phyloP scores from a whole-genome alignment of 441 rosid genomes.

The Euphorbia neoarborescens region DNA sequence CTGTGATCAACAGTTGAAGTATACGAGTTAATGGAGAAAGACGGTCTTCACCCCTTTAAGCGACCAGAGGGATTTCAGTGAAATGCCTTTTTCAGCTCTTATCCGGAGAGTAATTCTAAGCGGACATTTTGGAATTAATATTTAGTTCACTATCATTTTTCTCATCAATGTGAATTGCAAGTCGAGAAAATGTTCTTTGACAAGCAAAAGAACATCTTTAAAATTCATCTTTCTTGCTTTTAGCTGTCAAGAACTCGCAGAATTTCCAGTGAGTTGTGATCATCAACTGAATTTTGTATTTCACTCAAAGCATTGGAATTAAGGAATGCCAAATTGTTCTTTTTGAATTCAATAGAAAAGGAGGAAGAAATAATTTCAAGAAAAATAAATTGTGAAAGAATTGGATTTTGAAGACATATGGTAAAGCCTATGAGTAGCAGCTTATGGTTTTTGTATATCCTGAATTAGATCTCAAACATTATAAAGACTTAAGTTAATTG shows the following conservation, averaged over 20 bases:
- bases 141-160: constrained; percentile 28
- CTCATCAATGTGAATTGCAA: constrained; percentile 40
- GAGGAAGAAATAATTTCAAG: not conserved
- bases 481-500: not conserved
- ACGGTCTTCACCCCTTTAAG: constrained; percentile 35
- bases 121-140: constrained; percentile 35
- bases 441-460: constrained; percentile 6
- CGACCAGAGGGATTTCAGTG: constrained; percentile 44
- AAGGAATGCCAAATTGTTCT: constrained; percentile 14
- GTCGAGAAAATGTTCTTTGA: constrained; percentile 46
- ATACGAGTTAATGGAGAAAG: constrained; percentile 3
- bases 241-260: constrained; percentile 35
- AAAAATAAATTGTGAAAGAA: not conserved
- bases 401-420: not conserved
- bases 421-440: not conserved
- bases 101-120: constrained; percentile 39
- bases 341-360: not conserved
- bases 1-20: constrained; percentile 26
- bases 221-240: constrained; percentile 45
- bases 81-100: constrained; percentile 56
- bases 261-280: constrained; percentile 46
- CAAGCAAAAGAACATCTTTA: constrained; percentile 48
- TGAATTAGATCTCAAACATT: constrained; percentile 9
- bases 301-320: constrained; percentile 49
- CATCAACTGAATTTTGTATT: constrained; percentile 56